A percentile compares a stretch with the other conserved stretches of the same genome.
Conservation (phyloP, 257 asterid species). For the Thymus mandschuricus region DNA sequence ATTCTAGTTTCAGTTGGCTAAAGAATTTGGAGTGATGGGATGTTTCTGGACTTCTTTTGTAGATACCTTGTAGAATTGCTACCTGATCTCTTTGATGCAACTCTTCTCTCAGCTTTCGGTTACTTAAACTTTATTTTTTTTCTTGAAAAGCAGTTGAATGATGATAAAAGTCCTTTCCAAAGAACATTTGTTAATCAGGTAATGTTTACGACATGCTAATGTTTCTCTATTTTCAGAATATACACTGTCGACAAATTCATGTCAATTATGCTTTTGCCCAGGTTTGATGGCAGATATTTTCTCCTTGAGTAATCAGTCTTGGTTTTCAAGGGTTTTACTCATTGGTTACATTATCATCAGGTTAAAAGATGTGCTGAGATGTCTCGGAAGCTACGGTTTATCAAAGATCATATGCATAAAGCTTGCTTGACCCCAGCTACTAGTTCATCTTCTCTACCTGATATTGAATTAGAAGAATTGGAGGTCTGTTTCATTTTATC, state of each 20-base stretch:
- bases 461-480: conserved; percentile 84
- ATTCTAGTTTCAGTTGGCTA: conserved; percentile 1
- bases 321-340: conserved; percentile 26
- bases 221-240: not conserved
- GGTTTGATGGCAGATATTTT: conserved; percentile 22
- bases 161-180: conserved; percentile 91
- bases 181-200: conserved; percentile 96
- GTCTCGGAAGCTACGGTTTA: conserved; percentile 89
- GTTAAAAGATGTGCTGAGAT: conserved; percentile 99
- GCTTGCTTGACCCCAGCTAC: conserved; percentile 75
- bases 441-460: conserved; percentile 76
- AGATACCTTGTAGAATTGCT: conserved; percentile 21
- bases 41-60: conserved; percentile 15
- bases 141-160: conserved; percentile 70
- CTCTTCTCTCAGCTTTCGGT: conserved; percentile 19
- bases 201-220: conserved; percentile 29
- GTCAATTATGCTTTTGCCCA: conserved; percentile 15
- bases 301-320: conserved; percentile 23
- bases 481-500: conserved; percentile 60
- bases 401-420: conserved; percentile 91
- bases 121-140: conserved; percentile 30
- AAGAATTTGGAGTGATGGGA: conserved; percentile 1
- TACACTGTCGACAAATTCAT: conserved; percentile 7
- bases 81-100: conserved; percentile 21
- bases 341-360: conserved; percentile 40